Conservation (phyloP, 148 eudicot genomes). For the Chenopodium berlandieri region DNA sequence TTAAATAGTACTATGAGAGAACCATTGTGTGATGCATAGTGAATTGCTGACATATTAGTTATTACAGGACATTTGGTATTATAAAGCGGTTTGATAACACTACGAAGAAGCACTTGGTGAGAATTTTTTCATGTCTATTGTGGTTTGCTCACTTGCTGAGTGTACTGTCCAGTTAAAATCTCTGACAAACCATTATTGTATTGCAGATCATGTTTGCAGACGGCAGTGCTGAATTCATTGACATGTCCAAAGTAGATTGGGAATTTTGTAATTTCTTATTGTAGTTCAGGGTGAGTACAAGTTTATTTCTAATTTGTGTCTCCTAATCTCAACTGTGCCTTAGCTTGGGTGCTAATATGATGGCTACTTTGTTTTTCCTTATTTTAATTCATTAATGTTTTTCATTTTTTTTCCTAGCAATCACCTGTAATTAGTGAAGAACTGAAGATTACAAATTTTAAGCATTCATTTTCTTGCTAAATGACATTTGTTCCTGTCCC, state of each 20-base stretch:
- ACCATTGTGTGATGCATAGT: not conserved
- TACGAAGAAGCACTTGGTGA: conserved; percentile 76
- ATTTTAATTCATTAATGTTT: not conserved
- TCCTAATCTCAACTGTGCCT: not conserved
- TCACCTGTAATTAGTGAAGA: not conserved
- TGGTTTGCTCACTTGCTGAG: not conserved
- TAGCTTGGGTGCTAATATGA: not conserved
- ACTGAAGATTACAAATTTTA: not conserved
- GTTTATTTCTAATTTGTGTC: conserved; percentile 4
- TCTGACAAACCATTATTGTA: conserved; percentile 11
- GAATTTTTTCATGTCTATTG: conserved; percentile 14
- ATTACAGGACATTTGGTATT: conserved; percentile 68
- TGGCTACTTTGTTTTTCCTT: not conserved
- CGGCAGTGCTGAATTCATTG: conserved; percentile 59
- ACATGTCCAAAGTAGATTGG: conserved; percentile 92
- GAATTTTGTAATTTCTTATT: conserved; percentile 54
- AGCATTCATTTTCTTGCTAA: not conserved
- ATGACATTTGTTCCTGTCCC: not conserved
- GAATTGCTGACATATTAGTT: not conserved
- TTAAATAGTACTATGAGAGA: not conserved
- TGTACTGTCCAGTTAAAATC: not conserved
- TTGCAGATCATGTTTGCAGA: conserved; percentile 88
- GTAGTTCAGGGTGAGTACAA: conserved; percentile 38
- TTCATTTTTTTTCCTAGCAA: not conserved
- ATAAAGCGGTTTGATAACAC: conserved; percentile 64